Evolutionary conservation across 768 basidiomycete genomes (phyloP), one percentile per base, ranked within the genome.

Genomic region (Boletus rufocinnamomeus): DNA sequence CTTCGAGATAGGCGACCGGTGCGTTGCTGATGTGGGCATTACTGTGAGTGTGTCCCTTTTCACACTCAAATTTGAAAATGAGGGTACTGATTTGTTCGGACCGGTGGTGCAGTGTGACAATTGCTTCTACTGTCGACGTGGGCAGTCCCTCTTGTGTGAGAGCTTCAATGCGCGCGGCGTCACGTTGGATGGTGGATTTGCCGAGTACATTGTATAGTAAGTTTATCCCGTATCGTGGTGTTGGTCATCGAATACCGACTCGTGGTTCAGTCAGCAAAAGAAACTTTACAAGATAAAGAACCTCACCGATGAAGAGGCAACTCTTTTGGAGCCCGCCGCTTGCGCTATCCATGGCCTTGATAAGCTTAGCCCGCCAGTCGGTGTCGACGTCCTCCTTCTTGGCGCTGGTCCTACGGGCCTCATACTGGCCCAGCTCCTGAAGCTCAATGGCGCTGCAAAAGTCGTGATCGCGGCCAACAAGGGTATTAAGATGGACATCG

Each of bases 391-490:
- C 21, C 83, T 96, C 52, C 77, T 95, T 37, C 80, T 95, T 47
- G 93, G 93, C 51, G 90, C 93, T n/a, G 93, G 93, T 14, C 93
- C 93, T 1, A 95, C 93, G 5, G 89, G 93, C n/a, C 81, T 95
- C 37, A 91, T 95, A 61, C 83, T 96, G 46, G 87, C 93, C 0
- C 93, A 95, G 71, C 79, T 96, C 25, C 78, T 95, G 59, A 93
- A 92, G 74, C 78, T 91, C 44, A 95, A 94, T 69, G 93, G 93
- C 45, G 93, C 93, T 17, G 76, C 82, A 25, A 82, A 82, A 58
- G 83, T 95, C 56, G 89, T 91, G 52, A 85, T 96, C 57, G 93
- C 92, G 1, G 90, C 90, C 32, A 93, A 94, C 76, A 91, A 92
- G 72, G 93, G 93, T 43, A 82, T 93, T 69, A 95, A 96, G 80